phyloP scores from a whole-genome alignment of 306 rosid genomes.

The Carpinus fangiana region DNA sequence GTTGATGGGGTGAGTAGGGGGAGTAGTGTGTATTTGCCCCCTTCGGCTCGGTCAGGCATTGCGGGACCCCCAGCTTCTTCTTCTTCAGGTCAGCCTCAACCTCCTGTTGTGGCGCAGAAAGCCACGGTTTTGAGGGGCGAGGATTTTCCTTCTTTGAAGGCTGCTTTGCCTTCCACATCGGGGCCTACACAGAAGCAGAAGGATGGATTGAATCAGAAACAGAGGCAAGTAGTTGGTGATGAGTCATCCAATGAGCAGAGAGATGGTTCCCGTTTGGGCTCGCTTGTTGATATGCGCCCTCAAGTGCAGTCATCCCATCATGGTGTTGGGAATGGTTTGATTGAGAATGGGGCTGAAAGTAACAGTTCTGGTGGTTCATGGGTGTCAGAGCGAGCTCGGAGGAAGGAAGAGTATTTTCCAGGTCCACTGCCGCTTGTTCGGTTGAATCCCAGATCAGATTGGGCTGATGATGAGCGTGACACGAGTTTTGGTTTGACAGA shows the following conservation, averaged over 20 bases:
- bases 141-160: conserved; percentile 89
- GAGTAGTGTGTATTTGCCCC: conserved; percentile 56
- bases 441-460: conserved; percentile 77
- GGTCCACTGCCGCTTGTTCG: conserved; percentile 77
- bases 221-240: conserved; percentile 40
- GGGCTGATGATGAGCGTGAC: conserved; percentile 99
- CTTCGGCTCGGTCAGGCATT: conserved; percentile 55
- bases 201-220: conserved; percentile 59
- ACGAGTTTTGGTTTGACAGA: conserved; percentile 67
- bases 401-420: conserved; percentile 68
- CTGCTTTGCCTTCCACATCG: conserved; percentile 58
- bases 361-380: conserved; percentile 40
- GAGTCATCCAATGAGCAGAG: conserved; percentile 45
- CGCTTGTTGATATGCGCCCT: conserved; percentile 39
- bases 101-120: conserved; percentile 29
- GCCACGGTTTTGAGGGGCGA: conserved; percentile 77
- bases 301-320: conserved; percentile 38
- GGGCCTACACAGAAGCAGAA: conserved; percentile 59
- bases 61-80: conserved; percentile 33
- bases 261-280: conserved; percentile 32
- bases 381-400: conserved; percentile 35
- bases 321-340: conserved; percentile 28
- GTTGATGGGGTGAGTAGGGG: conserved; percentile 44
- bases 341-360: conserved; percentile 36
- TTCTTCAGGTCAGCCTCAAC: conserved; percentile 29